Evolutionary conservation across 441 rosid species (phyloP), one percentile per base, ranked within the genome.

Genomic region (Populus hybrid): DNA sequence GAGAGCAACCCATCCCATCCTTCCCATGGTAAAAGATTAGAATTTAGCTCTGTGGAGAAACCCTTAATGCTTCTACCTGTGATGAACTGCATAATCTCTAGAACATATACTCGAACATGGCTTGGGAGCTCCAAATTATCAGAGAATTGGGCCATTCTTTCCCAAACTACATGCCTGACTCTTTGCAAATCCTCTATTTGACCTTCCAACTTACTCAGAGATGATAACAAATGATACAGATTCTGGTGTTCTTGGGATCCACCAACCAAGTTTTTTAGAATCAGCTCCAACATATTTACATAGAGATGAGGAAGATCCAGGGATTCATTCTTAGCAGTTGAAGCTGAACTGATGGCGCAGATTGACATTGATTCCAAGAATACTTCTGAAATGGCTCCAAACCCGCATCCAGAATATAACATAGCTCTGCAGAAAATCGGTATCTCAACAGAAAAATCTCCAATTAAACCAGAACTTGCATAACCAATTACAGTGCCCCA

Each of bases 341-440:
- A 71, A 23, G 75, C 23, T 16, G 76, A 70, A 59, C 82, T 73
- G 34, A 40, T 30, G 71, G 80, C 82, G 81, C 61, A 82, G 42
- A 81, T 85, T 40, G 88, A 83, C 53, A 82, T 84, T 69, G 88
- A 85, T 79, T 87, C 91, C 24, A 86, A 86, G 83, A 86, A 92
- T 64, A 93, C 89, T 82, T 93, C 97, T 19, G 93, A 91, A 79
- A 90, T 80, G 68, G 93, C 87, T 78, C 89, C 92, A 36, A 92
- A 97, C 42, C 97, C 90, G 67, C 98, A 94, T 77, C 98, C 98
- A 79, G 95, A 88, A 85, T 91, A 87, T 76, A 92, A 81, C 92
- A 97, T 89, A 70, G 94, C 92, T 89, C 88, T 89, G 88, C 97
- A 93, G 83, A 93, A 89, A 72, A 71, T 79, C 26, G 87, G 83